Conservation (phyloP, 768 basidiomycete genomes). For the Xerocomus potaroensis region DNA sequence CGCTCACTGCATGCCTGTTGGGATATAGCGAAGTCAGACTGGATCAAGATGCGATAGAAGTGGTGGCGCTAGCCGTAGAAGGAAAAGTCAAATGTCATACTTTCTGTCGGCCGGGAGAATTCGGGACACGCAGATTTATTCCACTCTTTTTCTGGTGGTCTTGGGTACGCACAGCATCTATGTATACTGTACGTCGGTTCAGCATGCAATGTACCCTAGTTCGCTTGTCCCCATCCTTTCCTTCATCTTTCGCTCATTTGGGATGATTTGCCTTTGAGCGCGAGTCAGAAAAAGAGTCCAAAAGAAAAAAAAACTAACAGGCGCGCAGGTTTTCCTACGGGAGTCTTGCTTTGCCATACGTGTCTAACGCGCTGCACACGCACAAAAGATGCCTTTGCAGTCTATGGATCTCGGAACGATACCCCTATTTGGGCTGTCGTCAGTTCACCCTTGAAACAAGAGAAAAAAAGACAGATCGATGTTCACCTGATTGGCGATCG, state of each 20-base stretch:
- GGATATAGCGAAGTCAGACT: slow-evolving; percentile 93
- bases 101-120: slow-evolving; percentile 24
- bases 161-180: background rate
- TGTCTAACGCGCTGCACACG: slow-evolving; percentile 14
- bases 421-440: slow-evolving; percentile 5
- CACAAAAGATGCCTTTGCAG: slow-evolving; percentile 12
- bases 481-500: slow-evolving; percentile 8
- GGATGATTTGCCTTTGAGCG: background rate
- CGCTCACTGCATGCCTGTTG: slow-evolving; percentile 78
- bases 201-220: too few relatives aligned
- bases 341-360: slow-evolving; percentile 16
- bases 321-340: too few relatives aligned
- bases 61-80: slow-evolving; percentile 37
- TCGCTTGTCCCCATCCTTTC: too few relatives aligned
- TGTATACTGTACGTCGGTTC: background rate
- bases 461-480: background rate
- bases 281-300: too few relatives aligned
- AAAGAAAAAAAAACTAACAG: too few relatives aligned
- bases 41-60: slow-evolving; percentile 47
- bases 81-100: slow-evolving; percentile 32
- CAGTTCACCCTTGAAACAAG: too few relatives aligned
- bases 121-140: slow-evolving; percentile 21
- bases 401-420: slow-evolving; percentile 15
- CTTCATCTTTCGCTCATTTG: too few relatives aligned
- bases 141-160: background rate